phyloP scores from a whole-genome alignment of 2,329 filamentous ascomycete species.

The Fusarium penzigii region DNA sequence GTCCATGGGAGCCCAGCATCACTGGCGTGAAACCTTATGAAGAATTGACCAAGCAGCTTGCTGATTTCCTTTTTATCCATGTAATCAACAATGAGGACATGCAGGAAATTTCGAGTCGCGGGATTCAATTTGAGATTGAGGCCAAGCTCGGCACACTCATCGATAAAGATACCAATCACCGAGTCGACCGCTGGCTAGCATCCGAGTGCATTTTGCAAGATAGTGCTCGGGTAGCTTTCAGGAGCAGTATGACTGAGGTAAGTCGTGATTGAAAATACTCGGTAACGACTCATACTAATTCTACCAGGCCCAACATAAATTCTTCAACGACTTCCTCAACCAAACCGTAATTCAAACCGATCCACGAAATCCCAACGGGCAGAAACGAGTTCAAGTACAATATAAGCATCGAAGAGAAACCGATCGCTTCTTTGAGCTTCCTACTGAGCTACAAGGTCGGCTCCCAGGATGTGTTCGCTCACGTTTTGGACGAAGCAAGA shows the following conservation, averaged over 20 bases:
- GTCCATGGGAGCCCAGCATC: slow-evolving; percentile 67
- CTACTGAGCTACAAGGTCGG: slow-evolving; percentile 55
- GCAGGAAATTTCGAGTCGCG: slow-evolving; percentile 61
- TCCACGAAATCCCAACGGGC: slow-evolving; percentile 49
- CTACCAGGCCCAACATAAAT: slow-evolving; percentile 72
- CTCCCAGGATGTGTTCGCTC: slow-evolving; percentile 66
- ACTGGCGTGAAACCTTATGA: slow-evolving; percentile 71
- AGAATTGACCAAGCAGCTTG: slow-evolving; percentile 72
- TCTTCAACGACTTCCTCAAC: slow-evolving; percentile 85
- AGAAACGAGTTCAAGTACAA: slow-evolving; percentile 62
- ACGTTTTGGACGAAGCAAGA: slow-evolving; percentile 55
- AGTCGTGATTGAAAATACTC: slow-evolving; percentile 29
- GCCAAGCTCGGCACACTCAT: slow-evolving; percentile 87
- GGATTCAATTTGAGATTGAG: slow-evolving; percentile 86
- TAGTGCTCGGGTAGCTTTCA: slow-evolving; percentile 66
- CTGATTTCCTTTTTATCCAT: slow-evolving; percentile 75
- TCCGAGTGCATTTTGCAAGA: slow-evolving; percentile 71
- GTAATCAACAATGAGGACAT: slow-evolving; percentile 69
- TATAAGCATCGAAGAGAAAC: slow-evolving; percentile 83
- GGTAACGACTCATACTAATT: slow-evolving; percentile 15
- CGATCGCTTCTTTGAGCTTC: slow-evolving; percentile 82
- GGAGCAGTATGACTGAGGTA: slow-evolving; percentile 89
- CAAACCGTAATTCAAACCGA: slow-evolving; percentile 59
- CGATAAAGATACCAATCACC: slow-evolving; percentile 68
- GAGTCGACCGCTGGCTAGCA: slow-evolving; percentile 66